Conservation (phyloP, 2,329 filamentous ascomycete species). For the Gyromitra esculenta region DNA sequence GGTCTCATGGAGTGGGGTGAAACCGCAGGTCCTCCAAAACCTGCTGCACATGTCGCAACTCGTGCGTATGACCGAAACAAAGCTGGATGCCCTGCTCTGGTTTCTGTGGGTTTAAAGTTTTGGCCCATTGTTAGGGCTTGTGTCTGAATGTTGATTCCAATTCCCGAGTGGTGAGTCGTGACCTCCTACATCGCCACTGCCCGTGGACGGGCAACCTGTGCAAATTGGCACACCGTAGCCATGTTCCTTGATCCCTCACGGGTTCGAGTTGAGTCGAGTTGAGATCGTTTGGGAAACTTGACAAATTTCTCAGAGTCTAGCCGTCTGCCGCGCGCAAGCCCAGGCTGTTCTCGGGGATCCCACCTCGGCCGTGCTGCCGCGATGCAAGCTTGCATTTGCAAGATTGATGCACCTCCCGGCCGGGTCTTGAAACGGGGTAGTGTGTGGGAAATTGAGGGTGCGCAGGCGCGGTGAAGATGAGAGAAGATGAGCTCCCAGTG, state of each 20-base stretch:
- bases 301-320: conserved; percentile 17
- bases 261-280: not conserved
- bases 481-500: not conserved
- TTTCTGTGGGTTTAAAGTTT: conserved; percentile 37
- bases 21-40: conserved; percentile 15
- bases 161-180: conserved; percentile 12
- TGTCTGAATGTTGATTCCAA: conserved; percentile 10
- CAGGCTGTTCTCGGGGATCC: conserved; percentile 13
- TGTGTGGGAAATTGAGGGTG: conserved; percentile 35
- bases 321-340: conserved; percentile 42
- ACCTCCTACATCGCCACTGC: conserved; percentile 10
- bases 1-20: conserved; percentile 6
- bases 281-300: conserved; percentile 26
- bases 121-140: conserved; percentile 25
- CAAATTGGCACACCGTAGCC: not conserved
- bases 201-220: not conserved
- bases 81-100: not conserved
- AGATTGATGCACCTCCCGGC: not conserved
- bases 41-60: conserved; percentile 26
- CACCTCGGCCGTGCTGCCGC: conserved; percentile 11
- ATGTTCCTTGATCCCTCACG: conserved; percentile 29
- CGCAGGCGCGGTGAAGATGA: conserved; percentile 15
- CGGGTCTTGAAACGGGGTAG: conserved; percentile 11
- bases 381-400: not conserved
- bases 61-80: conserved; percentile 19